Percentiles rank a stretch among this genome's conserved stretches.
These are phyloP conservation scores for Leishmania aethiopica DNA, from an alignment of 208 protist species.

Conservation along the genomic window DNA sequence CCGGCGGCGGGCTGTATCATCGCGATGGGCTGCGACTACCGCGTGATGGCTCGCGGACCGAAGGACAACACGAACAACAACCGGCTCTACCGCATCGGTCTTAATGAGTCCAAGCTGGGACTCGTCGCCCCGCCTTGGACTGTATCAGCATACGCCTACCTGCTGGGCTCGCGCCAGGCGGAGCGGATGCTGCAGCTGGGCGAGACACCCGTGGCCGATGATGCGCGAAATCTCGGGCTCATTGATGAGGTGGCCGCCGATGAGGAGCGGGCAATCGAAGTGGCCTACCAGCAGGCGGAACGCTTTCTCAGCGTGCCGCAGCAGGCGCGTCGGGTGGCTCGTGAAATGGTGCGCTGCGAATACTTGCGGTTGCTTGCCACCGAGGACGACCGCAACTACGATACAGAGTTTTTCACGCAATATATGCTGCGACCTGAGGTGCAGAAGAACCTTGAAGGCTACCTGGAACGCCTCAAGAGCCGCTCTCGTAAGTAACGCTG, in stretches of 20 bases:
- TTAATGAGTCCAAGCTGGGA: slow-evolving; percentile 84
- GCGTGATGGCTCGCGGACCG: slow-evolving; percentile 72
- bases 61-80: slow-evolving; percentile 37
- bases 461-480: slow-evolving; percentile 62
- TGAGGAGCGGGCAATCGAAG: slow-evolving; percentile 47
- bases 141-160: slow-evolving; percentile 72
- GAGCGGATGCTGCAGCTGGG: slow-evolving; percentile 84
- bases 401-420: slow-evolving; percentile 79
- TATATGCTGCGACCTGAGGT: slow-evolving; percentile 71
- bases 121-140: slow-evolving; percentile 73
- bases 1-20: slow-evolving; percentile 81
- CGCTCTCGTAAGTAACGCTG: slow-evolving; percentile 43
- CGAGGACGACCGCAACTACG: slow-evolving; percentile 80
- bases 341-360: slow-evolving; percentile 82
- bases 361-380: slow-evolving; percentile 70
- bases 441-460: slow-evolving; percentile 62
- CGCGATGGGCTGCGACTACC: slow-evolving; percentile 78
- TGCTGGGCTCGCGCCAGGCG: slow-evolving; percentile 60
- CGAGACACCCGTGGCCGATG: slow-evolving; percentile 68
- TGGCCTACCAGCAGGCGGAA: slow-evolving; percentile 57
- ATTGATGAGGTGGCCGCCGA: slow-evolving; percentile 66
- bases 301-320: slow-evolving; percentile 67
- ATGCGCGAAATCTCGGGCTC: slow-evolving; percentile 65
- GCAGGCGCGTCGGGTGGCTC: slow-evolving; percentile 77
- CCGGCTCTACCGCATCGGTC: slow-evolving; percentile 75